phyloP scores from a whole-genome alignment of 2,329 filamentous ascomycete species.

The Paraconiothyrium sp. region DNA sequence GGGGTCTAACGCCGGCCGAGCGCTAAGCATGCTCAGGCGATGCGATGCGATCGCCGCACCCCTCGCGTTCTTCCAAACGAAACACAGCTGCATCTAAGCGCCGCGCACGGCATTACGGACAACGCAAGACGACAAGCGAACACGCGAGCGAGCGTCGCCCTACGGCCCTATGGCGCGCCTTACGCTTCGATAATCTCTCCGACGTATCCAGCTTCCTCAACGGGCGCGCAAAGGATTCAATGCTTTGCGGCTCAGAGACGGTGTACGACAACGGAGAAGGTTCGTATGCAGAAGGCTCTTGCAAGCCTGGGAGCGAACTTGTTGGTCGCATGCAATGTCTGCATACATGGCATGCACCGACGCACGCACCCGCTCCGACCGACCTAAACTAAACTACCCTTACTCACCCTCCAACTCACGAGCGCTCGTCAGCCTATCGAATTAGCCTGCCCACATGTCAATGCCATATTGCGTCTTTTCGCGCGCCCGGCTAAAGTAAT shows the following conservation, averaged over 20 bases:
- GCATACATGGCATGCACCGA: constrained; percentile 1
- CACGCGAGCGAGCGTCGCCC: not conserved
- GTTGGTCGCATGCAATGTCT: not conserved
- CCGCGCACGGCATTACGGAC: constrained; percentile 15
- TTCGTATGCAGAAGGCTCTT: no score
- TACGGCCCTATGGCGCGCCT: not conserved
- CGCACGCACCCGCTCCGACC: constrained; percentile 13
- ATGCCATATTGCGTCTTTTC: not conserved
- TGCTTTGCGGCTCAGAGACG: not conserved
- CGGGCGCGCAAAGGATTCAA: not conserved
- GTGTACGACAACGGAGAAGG: no score
- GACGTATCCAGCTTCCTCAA: not conserved
- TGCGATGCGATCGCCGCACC: constrained; percentile 19
- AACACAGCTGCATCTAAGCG: constrained; percentile 30
- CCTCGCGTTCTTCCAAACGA: constrained; percentile 24
- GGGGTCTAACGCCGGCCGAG: not conserved
- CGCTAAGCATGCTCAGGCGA: constrained; percentile 17
- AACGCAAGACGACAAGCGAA: not conserved
- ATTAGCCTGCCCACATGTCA: constrained; percentile 30
- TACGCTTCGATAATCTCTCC: not conserved
- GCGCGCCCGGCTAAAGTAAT: not conserved
- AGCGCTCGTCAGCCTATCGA: constrained; percentile 32
- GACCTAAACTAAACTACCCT: not conserved
- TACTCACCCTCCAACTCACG: constrained; percentile 28
- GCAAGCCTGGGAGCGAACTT: no score